phyloP scores from a whole-genome alignment of 345 rosid species.

The Pistacia vera region DNA sequence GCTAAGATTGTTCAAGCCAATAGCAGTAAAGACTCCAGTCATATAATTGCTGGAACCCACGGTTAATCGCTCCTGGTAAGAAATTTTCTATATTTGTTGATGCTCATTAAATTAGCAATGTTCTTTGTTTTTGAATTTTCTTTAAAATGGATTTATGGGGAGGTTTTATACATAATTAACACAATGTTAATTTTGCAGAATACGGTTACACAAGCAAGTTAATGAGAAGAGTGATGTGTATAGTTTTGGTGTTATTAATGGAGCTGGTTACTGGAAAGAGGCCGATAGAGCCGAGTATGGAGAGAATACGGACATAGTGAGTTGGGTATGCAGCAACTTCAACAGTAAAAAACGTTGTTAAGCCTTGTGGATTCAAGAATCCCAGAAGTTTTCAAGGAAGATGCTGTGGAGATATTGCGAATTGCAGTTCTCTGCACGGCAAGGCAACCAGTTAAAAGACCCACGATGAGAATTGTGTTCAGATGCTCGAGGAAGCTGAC shows the following conservation, averaged over 20 bases:
- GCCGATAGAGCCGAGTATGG: constrained; percentile 81
- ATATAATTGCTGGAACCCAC: constrained; percentile 79
- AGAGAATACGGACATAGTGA: constrained; percentile 77
- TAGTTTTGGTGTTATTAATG: constrained; percentile 92
- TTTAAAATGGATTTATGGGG: neutral
- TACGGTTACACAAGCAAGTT: constrained; percentile 85
- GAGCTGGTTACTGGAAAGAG: constrained; percentile 85
- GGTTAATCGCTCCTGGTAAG: constrained; percentile 99
- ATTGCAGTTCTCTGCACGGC: constrained; percentile 76
- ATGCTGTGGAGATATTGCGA: constrained; percentile 64
- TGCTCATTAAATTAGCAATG: neutral
- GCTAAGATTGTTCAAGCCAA: constrained; percentile 77
- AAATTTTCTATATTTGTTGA: neutral
- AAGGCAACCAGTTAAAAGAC: constrained; percentile 56
- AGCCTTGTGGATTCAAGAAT: constrained; percentile 71
- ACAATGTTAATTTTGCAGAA: constrained; percentile 45
- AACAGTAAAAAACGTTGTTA: constrained; percentile 51
- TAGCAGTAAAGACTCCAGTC: constrained; percentile 61
- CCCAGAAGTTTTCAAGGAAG: constrained; percentile 53
- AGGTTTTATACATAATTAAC: neutral
- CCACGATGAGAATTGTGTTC: constrained; percentile 84
- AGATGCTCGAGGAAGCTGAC: constrained; percentile 79
- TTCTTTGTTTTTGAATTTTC: neutral
- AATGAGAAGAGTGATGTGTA: constrained; percentile 92
- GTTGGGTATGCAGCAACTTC: constrained; percentile 68